A percentile compares a stretch with the other conserved stretches of the same genome.
Evolutionary conservation across 352 stramenopile species (phyloP).

Genomic region (Globisporangium nodosum): DNA sequence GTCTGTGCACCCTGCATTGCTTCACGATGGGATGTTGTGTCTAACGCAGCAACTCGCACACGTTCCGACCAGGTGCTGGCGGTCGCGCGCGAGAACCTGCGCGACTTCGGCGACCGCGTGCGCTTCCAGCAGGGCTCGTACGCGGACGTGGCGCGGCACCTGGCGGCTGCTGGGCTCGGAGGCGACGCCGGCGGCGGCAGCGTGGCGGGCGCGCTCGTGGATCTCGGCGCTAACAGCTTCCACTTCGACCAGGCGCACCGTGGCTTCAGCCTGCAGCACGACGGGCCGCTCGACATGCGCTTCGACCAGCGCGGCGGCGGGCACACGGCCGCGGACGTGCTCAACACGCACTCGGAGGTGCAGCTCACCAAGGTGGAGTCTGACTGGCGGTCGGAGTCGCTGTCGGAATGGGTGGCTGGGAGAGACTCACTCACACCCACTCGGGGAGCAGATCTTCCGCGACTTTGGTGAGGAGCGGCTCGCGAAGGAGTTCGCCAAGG

Average conservation of each 20-base stretch:
- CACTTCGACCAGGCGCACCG: conserved; percentile 67
- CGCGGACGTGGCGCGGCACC: conserved; percentile 34
- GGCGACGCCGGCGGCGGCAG: conserved; percentile 14
- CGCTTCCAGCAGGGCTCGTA: conserved; percentile 60
- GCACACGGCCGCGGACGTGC: conserved; percentile 49
- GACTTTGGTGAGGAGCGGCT: conserved; percentile 67
- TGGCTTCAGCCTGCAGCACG: conserved; percentile 68
- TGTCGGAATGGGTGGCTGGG: too few species aligned
- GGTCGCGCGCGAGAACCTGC: conserved; percentile 45
- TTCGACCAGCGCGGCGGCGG: conserved; percentile 44
- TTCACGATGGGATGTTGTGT: too few species aligned
- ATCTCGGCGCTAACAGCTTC: conserved; percentile 80
- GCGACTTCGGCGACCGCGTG: conserved; percentile 41
- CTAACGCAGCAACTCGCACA: background rate
- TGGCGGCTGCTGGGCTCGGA: conserved; percentile 37
- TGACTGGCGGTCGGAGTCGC: too few species aligned
- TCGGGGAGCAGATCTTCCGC: conserved; percentile 38
- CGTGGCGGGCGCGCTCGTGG: conserved; percentile 68
- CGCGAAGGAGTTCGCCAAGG: conserved; percentile 78
- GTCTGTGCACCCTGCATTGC: background rate
- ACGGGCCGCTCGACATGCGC: conserved; percentile 78
- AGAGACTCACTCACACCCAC: too few species aligned
- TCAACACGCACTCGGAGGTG: conserved; percentile 71
- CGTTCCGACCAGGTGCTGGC: conserved; percentile 26
- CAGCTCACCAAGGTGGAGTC: conserved; percentile 43